Conservation (phyloP, 805 yeast species). For the Starmerella tilneyi region DNA sequence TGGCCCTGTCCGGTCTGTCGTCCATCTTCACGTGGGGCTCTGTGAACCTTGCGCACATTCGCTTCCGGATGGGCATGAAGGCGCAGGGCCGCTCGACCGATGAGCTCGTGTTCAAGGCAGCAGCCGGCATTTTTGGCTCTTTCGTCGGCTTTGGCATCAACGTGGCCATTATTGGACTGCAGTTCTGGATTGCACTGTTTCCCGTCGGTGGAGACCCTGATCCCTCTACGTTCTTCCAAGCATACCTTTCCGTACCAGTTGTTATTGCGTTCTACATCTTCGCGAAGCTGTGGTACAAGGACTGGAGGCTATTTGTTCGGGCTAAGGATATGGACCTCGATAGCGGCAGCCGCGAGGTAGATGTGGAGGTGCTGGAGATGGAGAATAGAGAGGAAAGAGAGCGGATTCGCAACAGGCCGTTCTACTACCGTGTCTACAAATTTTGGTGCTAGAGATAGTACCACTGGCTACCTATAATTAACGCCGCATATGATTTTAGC, state of each 20-base stretch:
- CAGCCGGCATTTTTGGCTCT: conserved; percentile 61
- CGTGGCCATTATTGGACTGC: conserved; percentile 54
- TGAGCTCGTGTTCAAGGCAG: conserved; percentile 59
- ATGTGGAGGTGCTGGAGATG: conserved; percentile 23
- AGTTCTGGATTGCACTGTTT: conserved; percentile 73
- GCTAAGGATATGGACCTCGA: conserved; percentile 49
- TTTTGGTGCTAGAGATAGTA: conserved; percentile 20
- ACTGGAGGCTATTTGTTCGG: conserved; percentile 33
- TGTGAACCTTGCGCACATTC: conserved; percentile 54
- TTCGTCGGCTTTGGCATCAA: conserved; percentile 51
- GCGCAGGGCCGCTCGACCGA: conserved; percentile 58
- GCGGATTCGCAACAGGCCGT: conserved; percentile 1
- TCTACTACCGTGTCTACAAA: conserved; percentile 7
- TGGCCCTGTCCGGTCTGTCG: conserved; percentile 67
- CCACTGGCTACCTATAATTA: too few species aligned
- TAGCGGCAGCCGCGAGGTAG: conserved; percentile 51
- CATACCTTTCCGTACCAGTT: conserved; percentile 43
- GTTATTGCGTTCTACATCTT: conserved; percentile 38
- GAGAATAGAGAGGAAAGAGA: conserved; percentile 8
- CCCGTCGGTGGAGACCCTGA: conserved; percentile 43
- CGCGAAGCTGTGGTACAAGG: conserved; percentile 41
- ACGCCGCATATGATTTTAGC: too few species aligned
- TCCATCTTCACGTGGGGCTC: conserved; percentile 76
- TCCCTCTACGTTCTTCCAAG: conserved; percentile 41
- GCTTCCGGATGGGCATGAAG: conserved; percentile 53